Evolutionary conservation across 495 filamentous ascomycete genomes (phyloP).

Genomic region (Chlorociboria aeruginascens): DNA sequence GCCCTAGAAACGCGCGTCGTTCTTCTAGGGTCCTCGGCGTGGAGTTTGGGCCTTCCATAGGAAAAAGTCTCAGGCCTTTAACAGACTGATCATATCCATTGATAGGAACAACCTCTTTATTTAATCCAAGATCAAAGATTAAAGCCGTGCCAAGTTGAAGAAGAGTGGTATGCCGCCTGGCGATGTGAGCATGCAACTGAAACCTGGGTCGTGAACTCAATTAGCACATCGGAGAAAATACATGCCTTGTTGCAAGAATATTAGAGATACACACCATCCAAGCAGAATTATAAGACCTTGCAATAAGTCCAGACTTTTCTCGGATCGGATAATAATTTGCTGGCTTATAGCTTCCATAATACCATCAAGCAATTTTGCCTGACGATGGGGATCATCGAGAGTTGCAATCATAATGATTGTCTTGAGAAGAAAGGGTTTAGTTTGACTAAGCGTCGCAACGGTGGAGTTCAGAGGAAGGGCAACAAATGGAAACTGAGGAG

Average conservation of each 20-base stretch:
- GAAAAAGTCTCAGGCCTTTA: too few species aligned
- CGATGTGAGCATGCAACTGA: neutral
- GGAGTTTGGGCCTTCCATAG: too few species aligned
- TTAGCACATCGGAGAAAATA: neutral
- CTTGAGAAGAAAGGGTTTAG: slow-evolving; percentile 5
- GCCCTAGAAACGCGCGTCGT: slow-evolving; percentile 4
- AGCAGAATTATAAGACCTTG: slow-evolving; percentile 2
- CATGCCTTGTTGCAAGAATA: neutral
- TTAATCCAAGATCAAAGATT: slow-evolving; percentile 4
- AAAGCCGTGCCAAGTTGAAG: neutral
- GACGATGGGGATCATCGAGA: neutral
- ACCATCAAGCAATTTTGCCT: neutral
- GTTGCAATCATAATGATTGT: slow-evolving; percentile 6
- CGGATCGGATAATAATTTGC: neutral
- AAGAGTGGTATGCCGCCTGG: neutral
- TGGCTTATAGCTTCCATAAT: slow-evolving; percentile 3
- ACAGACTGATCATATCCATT: neutral
- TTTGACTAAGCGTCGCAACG: neutral
- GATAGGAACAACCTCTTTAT: neutral
- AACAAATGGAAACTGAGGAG: slow-evolving; percentile 11
- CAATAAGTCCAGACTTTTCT: slow-evolving; percentile 8
- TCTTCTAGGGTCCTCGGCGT: slow-evolving; percentile 5
- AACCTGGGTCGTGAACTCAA: neutral
- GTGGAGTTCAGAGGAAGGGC: neutral
- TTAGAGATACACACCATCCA: slow-evolving; percentile 1